Conservation (phyloP, 2,329 filamentous ascomycete species). For the Aspergillus sp. region DNA sequence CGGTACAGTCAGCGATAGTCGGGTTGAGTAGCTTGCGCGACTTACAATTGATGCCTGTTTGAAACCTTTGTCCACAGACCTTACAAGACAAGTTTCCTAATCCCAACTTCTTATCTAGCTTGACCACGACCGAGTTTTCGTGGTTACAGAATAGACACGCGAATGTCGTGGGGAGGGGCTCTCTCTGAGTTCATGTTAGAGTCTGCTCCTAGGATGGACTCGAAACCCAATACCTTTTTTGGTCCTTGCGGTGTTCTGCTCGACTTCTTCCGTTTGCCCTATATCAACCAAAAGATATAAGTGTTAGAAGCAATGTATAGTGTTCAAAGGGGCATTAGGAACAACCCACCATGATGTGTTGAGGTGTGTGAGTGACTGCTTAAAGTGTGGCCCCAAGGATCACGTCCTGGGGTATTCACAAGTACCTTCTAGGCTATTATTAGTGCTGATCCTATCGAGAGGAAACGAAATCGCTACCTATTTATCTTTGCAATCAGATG, state of each 20-base stretch:
- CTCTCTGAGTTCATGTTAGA: constrained; percentile 32
- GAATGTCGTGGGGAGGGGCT: constrained; percentile 68
- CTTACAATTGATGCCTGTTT: constrained; percentile 89
- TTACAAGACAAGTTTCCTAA: constrained; percentile 86
- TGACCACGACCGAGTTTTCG: constrained; percentile 86
- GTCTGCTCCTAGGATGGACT: constrained; percentile 11
- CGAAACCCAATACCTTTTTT: constrained; percentile 63
- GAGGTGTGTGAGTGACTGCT: background rate
- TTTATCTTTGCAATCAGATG: no score
- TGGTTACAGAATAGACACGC: constrained; percentile 98
- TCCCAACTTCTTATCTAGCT: constrained; percentile 89
- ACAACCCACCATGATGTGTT: background rate
- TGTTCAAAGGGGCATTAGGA: background rate
- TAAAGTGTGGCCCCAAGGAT: no score
- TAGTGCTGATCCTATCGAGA: no score
- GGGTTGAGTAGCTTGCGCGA: constrained; percentile 7
- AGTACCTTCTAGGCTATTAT: no score
- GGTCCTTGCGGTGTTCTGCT: constrained; percentile 77
- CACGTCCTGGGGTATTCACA: no score
- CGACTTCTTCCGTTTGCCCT: constrained; percentile 92
- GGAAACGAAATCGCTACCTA: no score
- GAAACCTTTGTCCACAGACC: constrained; percentile 89
- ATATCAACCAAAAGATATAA: background rate
- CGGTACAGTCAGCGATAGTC: background rate
- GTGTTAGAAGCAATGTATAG: background rate